Evolutionary conservation across 2,329 filamentous ascomycete genomes (phyloP).

Genomic region (Aspergillus fumigatus): DNA sequence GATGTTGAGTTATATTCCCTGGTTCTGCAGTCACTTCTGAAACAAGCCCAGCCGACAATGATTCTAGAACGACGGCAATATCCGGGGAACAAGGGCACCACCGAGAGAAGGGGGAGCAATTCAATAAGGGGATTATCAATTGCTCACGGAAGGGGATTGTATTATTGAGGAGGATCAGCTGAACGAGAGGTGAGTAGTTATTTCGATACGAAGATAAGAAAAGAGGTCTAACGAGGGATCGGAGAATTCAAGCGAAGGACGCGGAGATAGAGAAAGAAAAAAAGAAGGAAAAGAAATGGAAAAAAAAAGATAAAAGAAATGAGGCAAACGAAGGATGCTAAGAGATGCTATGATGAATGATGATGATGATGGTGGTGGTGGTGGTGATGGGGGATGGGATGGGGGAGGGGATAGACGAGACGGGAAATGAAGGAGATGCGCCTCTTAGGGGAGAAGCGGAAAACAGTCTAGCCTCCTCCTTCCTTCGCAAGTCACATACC

Average conservation of each 20-base stretch:
- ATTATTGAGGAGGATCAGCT: not conserved
- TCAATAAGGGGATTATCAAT: constrained; percentile 3
- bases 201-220: constrained; percentile 6
- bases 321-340: constrained; percentile 3
- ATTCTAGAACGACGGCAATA: not conserved
- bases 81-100: not conserved
- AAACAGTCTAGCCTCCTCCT: not conserved
- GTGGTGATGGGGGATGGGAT: constrained; percentile 1
- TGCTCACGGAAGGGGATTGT: constrained; percentile 6
- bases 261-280: constrained; percentile 2
- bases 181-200: constrained; percentile 5
- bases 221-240: constrained; percentile 14
- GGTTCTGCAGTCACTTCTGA: not conserved
- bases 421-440: constrained; percentile 20
- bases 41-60: not conserved
- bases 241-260: constrained; percentile 11
- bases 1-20: not conserved
- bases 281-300: constrained; percentile 8
- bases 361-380: not conserved
- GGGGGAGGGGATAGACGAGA: constrained; percentile 1
- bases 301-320: constrained; percentile 2
- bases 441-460: constrained; percentile 7
- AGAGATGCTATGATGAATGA: not conserved
- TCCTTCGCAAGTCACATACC: not conserved
- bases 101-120: not conserved